Base-by-base conservation (phyloP, 2,329 filamentous ascomycete species). In the Teratosphaeria nubilosa region DNA sequence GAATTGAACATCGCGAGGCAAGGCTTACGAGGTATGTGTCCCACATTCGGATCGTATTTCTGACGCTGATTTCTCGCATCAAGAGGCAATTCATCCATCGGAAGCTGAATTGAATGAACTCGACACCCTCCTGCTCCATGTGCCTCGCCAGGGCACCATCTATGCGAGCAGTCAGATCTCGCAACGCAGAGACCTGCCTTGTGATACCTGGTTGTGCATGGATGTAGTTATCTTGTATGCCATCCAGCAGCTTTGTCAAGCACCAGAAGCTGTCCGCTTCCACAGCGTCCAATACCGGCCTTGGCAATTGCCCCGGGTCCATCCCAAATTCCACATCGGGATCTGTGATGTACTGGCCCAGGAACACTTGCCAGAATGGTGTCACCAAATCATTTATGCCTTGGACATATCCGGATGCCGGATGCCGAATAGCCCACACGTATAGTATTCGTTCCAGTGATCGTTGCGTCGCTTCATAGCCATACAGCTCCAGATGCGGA, bases 251-350 rank as follows among this genome's bases (percentile, higher is more conserved):
- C 73, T 99, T 99, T 0, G 94, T 96, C 60, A 99, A 78, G 73
- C 94, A 99, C 94, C 94, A 99, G 72, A 97, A 99, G 0, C 91
- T 90, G 75, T 99, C 94, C 6, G 94, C 94, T 75, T 99, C 94
- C 6, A 99, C 94, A 0, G 94, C 94, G 72, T 99, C 94, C 45
- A 99, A 78, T 6, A 99, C 95, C 37, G 90, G 82, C 71, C 86
- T 88, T 1, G 94, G 94, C 37, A 99, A 76, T 73, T 97, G 92
- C 1, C 92, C 94, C 0, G 94, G 94, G 72, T 99, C 94, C 91
- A 99, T 96, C 58, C 91, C 92, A 59, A 84, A 86, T 72, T 96
- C 91, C 53, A 97, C 90, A 69, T 96, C 87, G 30, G 87, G 83
- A 71, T 96, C 90, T n/a, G 90, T 91, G 61, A 97, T 94, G 74